phyloP scores from a whole-genome alignment of 805 yeast species.

The Trichomonascus vanleenenianus region DNA sequence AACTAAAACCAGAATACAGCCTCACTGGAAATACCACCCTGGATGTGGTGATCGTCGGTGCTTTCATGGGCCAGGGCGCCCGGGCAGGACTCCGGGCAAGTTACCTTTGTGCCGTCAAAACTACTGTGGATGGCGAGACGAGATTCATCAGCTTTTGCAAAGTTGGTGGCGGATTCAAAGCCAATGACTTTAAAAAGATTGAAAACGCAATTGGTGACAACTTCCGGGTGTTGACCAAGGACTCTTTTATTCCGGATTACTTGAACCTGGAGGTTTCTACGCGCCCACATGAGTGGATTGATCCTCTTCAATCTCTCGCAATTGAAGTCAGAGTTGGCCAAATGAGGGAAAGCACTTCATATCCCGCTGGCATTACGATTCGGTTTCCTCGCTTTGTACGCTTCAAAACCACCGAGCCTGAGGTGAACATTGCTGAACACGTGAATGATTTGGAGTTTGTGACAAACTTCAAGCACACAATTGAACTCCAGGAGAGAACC shows the following conservation, averaged over 20 bases:
- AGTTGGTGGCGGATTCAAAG: conserved; percentile 78
- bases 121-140: conserved; percentile 27
- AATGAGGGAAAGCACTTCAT: conserved; percentile 45
- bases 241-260: conserved; percentile 33
- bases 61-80: conserved; percentile 58
- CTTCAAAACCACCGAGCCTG: conserved; percentile 45
- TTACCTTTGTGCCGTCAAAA: conserved; percentile 64
- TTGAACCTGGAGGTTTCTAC: conserved; percentile 18
- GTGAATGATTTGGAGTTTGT: conserved; percentile 40
- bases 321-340: conserved; percentile 79
- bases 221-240: conserved; percentile 44
- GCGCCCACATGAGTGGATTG: conserved; percentile 69
- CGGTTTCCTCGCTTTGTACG: conserved; percentile 70
- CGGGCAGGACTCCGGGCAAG: conserved; percentile 35
- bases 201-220: conserved; percentile 47
- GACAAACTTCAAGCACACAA: neutral
- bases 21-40: conserved; percentile 80
- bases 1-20: conserved; percentile 85
- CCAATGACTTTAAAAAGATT: conserved; percentile 52
- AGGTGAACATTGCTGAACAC: conserved; percentile 43
- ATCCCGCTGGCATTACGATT: conserved; percentile 61
- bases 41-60: conserved; percentile 75
- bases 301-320: conserved; percentile 70
- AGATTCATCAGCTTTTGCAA: conserved; percentile 59
- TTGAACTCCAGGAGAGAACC: conserved; percentile 20